Conservation (phyloP, 116 monocot species). For the Dioscorea cayenensis region DNA sequence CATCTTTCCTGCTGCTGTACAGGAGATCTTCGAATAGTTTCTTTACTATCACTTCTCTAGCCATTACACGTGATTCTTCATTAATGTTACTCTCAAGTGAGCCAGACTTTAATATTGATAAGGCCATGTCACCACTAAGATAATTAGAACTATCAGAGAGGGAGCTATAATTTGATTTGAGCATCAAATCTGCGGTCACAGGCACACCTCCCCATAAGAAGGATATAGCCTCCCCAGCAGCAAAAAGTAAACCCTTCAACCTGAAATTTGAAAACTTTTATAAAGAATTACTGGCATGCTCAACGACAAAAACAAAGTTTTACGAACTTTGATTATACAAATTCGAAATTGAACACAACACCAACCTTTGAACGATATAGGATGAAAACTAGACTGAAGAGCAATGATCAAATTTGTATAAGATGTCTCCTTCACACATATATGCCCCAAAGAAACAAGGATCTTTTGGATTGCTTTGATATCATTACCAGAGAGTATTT, state of each 20-base stretch:
- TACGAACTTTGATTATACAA: no score
- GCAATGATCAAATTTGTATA: slow-evolving; percentile 48
- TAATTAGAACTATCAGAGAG: slow-evolving; percentile 80
- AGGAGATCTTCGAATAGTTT: slow-evolving; percentile 82
- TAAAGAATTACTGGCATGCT: background rate
- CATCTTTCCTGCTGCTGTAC: slow-evolving; percentile 94
- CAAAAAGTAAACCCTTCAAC: slow-evolving; percentile 96
- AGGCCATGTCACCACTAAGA: slow-evolving; percentile 53
- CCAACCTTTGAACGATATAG: slow-evolving; percentile 88
- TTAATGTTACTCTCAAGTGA: slow-evolving; percentile 18
- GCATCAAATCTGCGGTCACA: slow-evolving; percentile 70
- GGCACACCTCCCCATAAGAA: slow-evolving; percentile 98
- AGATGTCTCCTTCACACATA: slow-evolving; percentile 73
- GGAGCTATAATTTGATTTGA: slow-evolving; percentile 84
- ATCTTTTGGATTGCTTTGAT: slow-evolving; percentile 80
- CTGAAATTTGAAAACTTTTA: slow-evolving; percentile 29
- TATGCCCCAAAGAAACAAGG: slow-evolving; percentile 83
- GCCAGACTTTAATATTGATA: slow-evolving; percentile 11
- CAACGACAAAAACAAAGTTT: background rate
- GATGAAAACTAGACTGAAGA: slow-evolving; percentile 79
- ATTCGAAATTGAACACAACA: background rate
- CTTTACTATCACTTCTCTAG: slow-evolving; percentile 63
- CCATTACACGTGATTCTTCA: slow-evolving; percentile 36
- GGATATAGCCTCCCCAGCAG: slow-evolving; percentile 93
- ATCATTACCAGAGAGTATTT: slow-evolving; percentile 64